Base-by-base conservation (phyloP, 768 basidiomycete genomes). In the Austroboletus festivus region DNA sequence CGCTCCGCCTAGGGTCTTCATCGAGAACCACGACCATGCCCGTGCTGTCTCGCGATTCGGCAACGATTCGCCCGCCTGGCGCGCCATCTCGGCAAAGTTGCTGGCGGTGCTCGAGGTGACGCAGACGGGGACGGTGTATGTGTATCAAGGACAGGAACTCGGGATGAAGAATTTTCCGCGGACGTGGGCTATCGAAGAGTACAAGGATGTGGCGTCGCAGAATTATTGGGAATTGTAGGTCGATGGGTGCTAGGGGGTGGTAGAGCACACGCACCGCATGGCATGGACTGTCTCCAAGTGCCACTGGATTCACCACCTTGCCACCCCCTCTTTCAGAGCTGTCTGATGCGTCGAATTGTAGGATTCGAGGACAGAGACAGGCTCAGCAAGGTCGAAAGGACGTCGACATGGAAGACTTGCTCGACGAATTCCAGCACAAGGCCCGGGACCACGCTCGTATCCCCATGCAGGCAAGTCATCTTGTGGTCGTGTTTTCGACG, bases 111-210 rank as follows among this genome's bases (percentile, higher is more conserved):
- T 86, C 30, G 76, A 87, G 53, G 69, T 78, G 30, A 77, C 81
- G 1, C 80, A 83, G 35, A 69, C 73, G 8, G 86, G 87, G 6
- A 86, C 86, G 18, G 65, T 82, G 51, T 89, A 82, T 61, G 71
- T 90, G 11, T 89, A 82, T 60, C 85, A 89, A 68, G 87, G 86
- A 6, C 74, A 89, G 62, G 89, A 89, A 59, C 73, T 89, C 0
- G 86, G 80, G 0, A 67, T 85, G 62, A 78, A 73, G 63, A 84
- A 84, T 48, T 79, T 83, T 52, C 81, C 83, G 16, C 59, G 71
- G 41, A 58, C 65, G 15, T 89, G 86, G 86, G 78, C 77, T 1
- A 72, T 86, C 20, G 82, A 86, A 47, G 83, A 86, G 57, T 89
- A 87, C 65, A 82, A 82, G 58, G 87, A 87, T 45, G 75, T 84